These are phyloP conservation scores for Setaria italica DNA, from an alignment of 202 grass and related monocot species.

Conservation along the genomic window DNA sequence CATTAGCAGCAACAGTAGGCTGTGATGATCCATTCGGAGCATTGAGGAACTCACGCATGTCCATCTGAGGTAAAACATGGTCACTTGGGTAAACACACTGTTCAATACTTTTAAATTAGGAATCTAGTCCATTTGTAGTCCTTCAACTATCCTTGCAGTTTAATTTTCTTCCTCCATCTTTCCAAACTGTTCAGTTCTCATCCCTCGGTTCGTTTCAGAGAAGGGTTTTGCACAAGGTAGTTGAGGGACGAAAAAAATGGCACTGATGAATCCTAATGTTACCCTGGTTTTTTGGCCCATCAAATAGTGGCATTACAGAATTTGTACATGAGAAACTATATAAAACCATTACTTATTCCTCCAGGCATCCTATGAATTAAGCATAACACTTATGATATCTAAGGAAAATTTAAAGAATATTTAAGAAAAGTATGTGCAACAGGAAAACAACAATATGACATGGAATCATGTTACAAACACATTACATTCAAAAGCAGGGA, in stretches of 20 bases:
- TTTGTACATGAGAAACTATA: conserved; percentile 1
- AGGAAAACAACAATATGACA: conserved; percentile 25
- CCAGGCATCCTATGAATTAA: conserved; percentile 3
- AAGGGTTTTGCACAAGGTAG: not conserved
- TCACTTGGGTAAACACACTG: conserved; percentile 35
- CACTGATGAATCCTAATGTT: not conserved
- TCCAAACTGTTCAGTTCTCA: not conserved
- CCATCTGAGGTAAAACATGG: conserved; percentile 65
- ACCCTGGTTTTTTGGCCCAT: not conserved
- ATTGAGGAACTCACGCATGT: conserved; percentile 98
- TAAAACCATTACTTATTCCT: not conserved
- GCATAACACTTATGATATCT: not conserved
- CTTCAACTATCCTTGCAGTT: not conserved
- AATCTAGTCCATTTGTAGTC: not conserved
- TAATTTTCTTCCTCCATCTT: not conserved
- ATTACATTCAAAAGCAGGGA: conserved; percentile 24
- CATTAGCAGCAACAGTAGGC: conserved; percentile 60
- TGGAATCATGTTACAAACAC: conserved; percentile 5
- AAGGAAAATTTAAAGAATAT: conserved; percentile 3
- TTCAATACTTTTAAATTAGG: not conserved
- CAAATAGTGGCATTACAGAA: conserved; percentile 2
- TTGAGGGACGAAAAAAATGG: not conserved
- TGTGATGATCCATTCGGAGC: conserved; percentile 84
- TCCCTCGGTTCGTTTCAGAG: not conserved
- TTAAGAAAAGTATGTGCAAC: not conserved